A percentile compares a stretch with the other conserved stretches of the same genome.
Evolutionary conservation across 441 rosid species (phyloP).

Genomic region (Gossypium gossypioides): DNA sequence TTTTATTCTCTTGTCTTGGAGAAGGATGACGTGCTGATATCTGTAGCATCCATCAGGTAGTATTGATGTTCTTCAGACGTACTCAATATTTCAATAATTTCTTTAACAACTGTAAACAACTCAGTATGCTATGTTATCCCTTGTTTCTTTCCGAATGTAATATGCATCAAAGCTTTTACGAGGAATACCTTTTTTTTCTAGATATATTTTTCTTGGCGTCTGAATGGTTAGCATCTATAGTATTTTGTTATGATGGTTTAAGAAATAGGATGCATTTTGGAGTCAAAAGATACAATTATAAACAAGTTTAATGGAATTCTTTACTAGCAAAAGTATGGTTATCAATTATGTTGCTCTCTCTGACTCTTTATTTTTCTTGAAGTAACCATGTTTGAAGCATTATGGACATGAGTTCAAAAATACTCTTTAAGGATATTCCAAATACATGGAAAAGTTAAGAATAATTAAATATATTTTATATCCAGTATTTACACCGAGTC

Average conservation of each 20-base stretch:
- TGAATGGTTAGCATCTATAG: neutral
- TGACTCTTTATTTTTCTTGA: neutral
- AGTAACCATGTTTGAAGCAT: neutral
- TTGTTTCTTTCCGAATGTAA: neutral
- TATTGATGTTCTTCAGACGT: slow-evolving; percentile 3
- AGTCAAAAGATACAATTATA: neutral
- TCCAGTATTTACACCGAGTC: neutral
- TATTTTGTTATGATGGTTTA: neutral
- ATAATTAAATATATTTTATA: neutral
- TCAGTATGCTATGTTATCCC: neutral
- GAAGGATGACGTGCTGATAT: slow-evolving; percentile 72
- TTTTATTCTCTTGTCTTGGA: slow-evolving; percentile 82
- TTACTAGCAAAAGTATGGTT: neutral
- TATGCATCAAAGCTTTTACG: neutral
- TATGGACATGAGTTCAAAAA: neutral
- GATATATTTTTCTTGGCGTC: neutral
- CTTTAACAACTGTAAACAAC: neutral
- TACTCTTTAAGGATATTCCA: neutral
- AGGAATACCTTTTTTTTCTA: neutral
- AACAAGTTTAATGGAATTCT: neutral
- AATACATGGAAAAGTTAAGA: neutral
- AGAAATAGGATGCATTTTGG: neutral
- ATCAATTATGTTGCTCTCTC: neutral
- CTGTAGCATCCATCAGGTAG: slow-evolving; percentile 93
- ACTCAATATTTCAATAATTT: neutral